phyloP scores from a whole-genome alignment of 2,329 filamentous ascomycete species.

The Clonostachys rhizophaga region DNA sequence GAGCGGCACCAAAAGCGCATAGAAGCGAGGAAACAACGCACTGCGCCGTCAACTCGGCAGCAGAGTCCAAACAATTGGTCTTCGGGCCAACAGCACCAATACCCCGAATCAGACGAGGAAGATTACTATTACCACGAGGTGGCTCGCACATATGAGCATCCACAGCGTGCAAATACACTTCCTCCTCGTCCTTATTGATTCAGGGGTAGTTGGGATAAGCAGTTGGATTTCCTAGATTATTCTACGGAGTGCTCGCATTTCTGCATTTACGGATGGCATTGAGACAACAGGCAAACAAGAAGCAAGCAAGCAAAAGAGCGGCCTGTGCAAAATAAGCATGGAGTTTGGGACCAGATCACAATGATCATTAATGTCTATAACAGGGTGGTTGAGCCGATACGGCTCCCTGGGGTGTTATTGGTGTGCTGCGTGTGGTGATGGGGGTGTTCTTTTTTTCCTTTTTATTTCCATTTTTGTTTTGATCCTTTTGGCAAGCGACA shows the following conservation, averaged over 20 bases:
- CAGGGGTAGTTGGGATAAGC: no score
- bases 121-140: conserved; percentile 21
- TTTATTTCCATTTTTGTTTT: not conserved
- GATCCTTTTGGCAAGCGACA: not conserved
- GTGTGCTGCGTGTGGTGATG: no score
- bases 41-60: conserved; percentile 25
- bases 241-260: no score
- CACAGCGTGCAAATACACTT: conserved; percentile 33
- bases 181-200: conserved; percentile 22
- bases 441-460: not conserved
- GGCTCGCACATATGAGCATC: conserved; percentile 32
- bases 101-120: conserved; percentile 32
- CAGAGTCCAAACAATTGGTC: conserved; percentile 39
- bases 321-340: no score
- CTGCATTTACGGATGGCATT: no score
- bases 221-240: no score
- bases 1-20: conserved; percentile 44
- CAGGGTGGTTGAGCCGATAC: no score
- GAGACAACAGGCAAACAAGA: no score
- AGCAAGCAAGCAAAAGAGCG: no score
- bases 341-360: no score
- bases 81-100: conserved; percentile 20
- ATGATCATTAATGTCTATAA: no score
- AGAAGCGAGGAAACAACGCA: conserved; percentile 16
- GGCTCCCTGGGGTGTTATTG: no score